Evolutionary conservation across 2,329 filamentous ascomycete species (phyloP).

Genomic region (Hypoxylon sp.): DNA sequence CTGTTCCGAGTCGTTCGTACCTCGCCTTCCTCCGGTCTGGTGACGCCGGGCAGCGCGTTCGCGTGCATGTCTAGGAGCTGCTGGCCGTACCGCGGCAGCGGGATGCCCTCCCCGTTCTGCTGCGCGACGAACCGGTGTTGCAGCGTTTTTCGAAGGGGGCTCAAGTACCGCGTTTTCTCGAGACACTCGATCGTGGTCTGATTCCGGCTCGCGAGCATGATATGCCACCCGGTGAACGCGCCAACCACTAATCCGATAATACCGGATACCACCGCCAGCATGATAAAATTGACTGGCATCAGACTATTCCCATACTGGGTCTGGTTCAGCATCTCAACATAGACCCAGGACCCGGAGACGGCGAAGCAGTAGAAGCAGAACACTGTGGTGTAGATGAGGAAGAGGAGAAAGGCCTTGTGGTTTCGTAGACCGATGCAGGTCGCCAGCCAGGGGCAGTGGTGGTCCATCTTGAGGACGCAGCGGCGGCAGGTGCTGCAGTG

Average conservation of each 20-base stretch:
- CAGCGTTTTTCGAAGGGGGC: conserved; percentile 79
- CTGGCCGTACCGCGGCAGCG: conserved; percentile 74
- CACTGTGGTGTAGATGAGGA: conserved; percentile 88
- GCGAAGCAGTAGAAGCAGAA: conserved; percentile 88
- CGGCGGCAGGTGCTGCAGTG: conserved; percentile 96
- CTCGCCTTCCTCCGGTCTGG: conserved; percentile 86
- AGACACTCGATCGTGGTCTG: conserved; percentile 97
- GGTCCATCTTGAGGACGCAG: conserved; percentile 99
- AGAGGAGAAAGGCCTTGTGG: conserved; percentile 95
- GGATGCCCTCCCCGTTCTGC: conserved; percentile 64
- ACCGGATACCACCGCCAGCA: conserved; percentile 87
- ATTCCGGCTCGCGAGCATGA: conserved; percentile 81
- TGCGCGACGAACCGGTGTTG: conserved; percentile 73
- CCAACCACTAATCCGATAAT: conserved; percentile 92
- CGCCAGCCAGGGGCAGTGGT: conserved; percentile 98
- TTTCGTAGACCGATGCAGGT: conserved; percentile 95
- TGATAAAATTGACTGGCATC: conserved; percentile 90
- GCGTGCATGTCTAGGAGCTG: conserved; percentile 86
- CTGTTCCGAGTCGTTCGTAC: conserved; percentile 58
- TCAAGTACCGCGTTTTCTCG: conserved; percentile 95
- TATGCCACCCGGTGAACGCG: conserved; percentile 93
- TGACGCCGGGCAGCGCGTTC: conserved; percentile 84
- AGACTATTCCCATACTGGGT: conserved; percentile 80
- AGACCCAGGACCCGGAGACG: conserved; percentile 86
- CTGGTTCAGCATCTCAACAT: conserved; percentile 82